Base-by-base conservation (phyloP, 768 basidiomycete species). In the Lentinus brumalis region DNA sequence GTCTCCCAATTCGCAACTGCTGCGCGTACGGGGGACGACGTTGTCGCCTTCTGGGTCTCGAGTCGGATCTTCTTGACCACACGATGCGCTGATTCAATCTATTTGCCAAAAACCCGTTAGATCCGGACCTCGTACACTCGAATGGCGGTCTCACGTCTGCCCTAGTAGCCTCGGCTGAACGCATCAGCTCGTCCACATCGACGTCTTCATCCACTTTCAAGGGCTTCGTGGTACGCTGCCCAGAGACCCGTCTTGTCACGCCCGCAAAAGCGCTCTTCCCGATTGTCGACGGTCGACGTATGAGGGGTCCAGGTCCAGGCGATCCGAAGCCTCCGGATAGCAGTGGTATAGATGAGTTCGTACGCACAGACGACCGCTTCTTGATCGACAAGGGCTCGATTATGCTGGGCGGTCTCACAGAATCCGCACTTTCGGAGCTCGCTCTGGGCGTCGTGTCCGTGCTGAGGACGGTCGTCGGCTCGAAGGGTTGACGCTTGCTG, bases 341-440 rank as follows among this genome's bases (percentile, higher is more conserved):
- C 2, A 49, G 26, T 6, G 59, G 31, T 26, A 53, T 54, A 18
- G 50, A 60, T 41, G 77, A 67, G 50, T 72, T 75, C 6, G 79
- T 75, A 26, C 86, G 83, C 30, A 85, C 78, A 7, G 90, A 90
- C 5, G 82, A 78, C 72, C 91, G 92, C 79, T 94, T 93, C 79
- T 88, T 92, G 72, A 94, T 94, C 2, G 87, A 89, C 60, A 94
- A 76, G 7, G 92, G 92, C 68, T 91, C 91, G 21, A 93, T 80
- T 29, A 75, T 76, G 39, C 76, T 78, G 35, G 79, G 73, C 29
- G 76, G 58, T 54, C 68, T 74, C 58, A 76, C 35, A n/a, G 30
- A 79, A 29, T 69, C 57, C 50, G 71, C 67, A 41, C 68, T 72
- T 49, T 69, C 58, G 21, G 57, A 53, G 40, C 77, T 31, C 15